Percentiles rank a stretch among this genome's conserved stretches.
Evolutionary conservation across 1,284 basidiomycete species (phyloP).

Genomic region (Phaffia rhodozyma): DNA sequence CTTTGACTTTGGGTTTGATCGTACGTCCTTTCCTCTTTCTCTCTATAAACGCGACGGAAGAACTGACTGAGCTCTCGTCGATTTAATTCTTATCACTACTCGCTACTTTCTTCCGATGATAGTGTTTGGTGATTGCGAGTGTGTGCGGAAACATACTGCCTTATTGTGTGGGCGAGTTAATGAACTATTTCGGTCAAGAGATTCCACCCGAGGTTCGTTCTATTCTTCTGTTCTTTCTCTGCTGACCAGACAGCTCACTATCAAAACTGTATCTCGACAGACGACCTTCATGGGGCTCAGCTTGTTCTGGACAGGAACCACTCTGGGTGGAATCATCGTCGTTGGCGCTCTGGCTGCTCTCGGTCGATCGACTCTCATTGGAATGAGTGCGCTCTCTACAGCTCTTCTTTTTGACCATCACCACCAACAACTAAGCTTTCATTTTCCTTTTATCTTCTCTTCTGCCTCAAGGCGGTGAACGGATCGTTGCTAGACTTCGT

Average conservation of each 20-base stretch:
- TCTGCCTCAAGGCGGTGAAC: slow-evolving; percentile 64
- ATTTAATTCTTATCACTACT: not conserved
- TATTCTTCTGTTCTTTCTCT: not conserved
- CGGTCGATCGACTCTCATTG: slow-evolving; percentile 72
- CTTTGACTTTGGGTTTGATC: slow-evolving; percentile 54
- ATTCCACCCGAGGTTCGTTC: not conserved
- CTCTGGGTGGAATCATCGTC: slow-evolving; percentile 66
- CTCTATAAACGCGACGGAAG: not conserved
- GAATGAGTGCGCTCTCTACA: slow-evolving; percentile 1
- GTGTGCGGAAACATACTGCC: slow-evolving; percentile 80
- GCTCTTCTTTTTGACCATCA: not conserved
- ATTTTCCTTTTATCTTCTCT: not conserved
- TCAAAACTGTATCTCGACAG: slow-evolving; percentile 33
- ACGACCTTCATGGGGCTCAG: slow-evolving; percentile 65
- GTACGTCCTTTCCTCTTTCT: slow-evolving; percentile 26
- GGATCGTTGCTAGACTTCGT: slow-evolving; percentile 73
- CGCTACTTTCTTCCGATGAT: not conserved
- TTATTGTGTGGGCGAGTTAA: slow-evolving; percentile 76
- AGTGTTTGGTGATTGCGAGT: slow-evolving; percentile 33
- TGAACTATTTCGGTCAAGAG: slow-evolving; percentile 61
- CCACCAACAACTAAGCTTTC: not conserved
- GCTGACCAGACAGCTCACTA: not conserved
- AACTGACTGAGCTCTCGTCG: not conserved
- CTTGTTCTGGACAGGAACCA: slow-evolving; percentile 62
- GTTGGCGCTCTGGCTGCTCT: slow-evolving; percentile 40